Percentiles rank a stretch among this genome's conserved stretches.
Evolutionary conservation across 2,329 filamentous ascomycete species (phyloP).

Genomic region (Fusarium sp.): DNA sequence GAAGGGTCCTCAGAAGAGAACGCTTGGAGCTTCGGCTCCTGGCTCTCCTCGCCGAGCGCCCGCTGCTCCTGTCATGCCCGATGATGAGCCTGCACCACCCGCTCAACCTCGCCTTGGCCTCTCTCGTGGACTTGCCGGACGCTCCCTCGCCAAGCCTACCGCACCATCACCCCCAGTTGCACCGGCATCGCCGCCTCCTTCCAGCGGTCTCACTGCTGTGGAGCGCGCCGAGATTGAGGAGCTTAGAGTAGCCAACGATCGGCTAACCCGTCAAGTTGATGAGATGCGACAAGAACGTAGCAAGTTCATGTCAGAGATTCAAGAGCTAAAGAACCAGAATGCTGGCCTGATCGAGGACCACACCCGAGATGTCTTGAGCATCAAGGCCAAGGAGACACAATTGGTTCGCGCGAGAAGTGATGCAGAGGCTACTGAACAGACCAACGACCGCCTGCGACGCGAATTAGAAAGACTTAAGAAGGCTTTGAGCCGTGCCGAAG

Average conservation of each 20-base stretch:
- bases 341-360: constrained; percentile 97
- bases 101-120: constrained; percentile 72
- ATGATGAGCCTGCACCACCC: constrained; percentile 71
- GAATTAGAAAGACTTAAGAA: constrained; percentile 95
- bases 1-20: constrained; percentile 70
- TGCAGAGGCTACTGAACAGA: constrained; percentile 87
- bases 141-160: constrained; percentile 83
- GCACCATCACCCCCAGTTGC: constrained; percentile 62
- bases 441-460: constrained; percentile 83
- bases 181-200: constrained; percentile 67
- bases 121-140: constrained; percentile 83
- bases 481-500: constrained; percentile 75
- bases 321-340: constrained; percentile 96
- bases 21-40: constrained; percentile 62
- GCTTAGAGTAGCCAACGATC: constrained; percentile 84
- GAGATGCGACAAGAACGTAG: constrained; percentile 85
- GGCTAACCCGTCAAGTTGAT: constrained; percentile 78
- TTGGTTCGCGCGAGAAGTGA: constrained; percentile 92
- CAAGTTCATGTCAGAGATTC: constrained; percentile 85
- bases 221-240: constrained; percentile 95
- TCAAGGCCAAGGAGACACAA: constrained; percentile 98
- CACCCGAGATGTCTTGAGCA: constrained; percentile 92
- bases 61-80: constrained; percentile 61
- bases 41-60: constrained; percentile 67
- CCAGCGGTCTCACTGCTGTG: constrained; percentile 77